Percentiles rank a stretch among this genome's conserved stretches.
Conservation (phyloP, 176 grass and related monocot genomes). For the Triticum dicoccoides region DNA sequence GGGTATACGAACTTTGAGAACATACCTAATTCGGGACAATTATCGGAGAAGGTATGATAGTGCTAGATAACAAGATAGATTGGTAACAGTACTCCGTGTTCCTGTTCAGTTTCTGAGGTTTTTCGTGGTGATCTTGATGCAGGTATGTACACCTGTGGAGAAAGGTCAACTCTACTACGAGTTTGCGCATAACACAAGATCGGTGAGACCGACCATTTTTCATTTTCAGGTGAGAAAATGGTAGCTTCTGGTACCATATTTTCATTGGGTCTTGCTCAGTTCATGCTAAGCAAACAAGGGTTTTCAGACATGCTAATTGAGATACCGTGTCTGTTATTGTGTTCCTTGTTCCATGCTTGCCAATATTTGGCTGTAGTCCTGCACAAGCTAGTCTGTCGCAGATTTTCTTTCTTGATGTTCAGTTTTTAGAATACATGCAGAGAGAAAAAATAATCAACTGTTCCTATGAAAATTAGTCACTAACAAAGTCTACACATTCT, state of each 20-base stretch:
- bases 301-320: background rate
- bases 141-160: slow-evolving; percentile 54
- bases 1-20: slow-evolving; percentile 83
- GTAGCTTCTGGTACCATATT: background rate
- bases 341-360: background rate
- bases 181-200: slow-evolving; percentile 69
- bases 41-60: slow-evolving; percentile 54
- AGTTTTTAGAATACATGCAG: background rate
- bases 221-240: slow-evolving; percentile 80
- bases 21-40: slow-evolving; percentile 62
- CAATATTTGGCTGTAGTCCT: background rate
- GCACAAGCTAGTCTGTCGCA: background rate
- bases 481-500: background rate
- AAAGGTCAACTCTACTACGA: slow-evolving; percentile 72
- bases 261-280: background rate
- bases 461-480: background rate
- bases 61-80: background rate
- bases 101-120: background rate
- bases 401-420: background rate
- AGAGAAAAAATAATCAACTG: background rate
- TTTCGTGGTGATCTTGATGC: slow-evolving; percentile 13
- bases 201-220: slow-evolving; percentile 68
- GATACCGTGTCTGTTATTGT: background rate
- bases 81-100: background rate
- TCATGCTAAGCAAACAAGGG: background rate